Evolutionary conservation across 257 asterid species (phyloP), one percentile per base, ranked within the genome.

Genomic region (Datura wrightii): DNA sequence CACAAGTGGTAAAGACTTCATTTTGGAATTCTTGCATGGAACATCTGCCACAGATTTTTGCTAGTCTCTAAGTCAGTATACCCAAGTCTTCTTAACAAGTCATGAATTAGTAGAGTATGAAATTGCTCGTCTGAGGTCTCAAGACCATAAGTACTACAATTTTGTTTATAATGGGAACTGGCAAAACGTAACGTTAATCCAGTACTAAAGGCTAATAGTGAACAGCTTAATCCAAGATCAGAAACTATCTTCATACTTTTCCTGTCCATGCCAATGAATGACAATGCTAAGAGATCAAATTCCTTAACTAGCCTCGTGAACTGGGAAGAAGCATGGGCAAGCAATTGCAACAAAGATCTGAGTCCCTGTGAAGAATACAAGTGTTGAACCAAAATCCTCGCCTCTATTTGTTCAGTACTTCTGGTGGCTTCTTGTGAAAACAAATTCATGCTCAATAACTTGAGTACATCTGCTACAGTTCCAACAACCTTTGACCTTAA

Each of bases 191-290:
- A 89, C 53, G 91, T 88, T 82, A 90, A 92, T 83, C 93, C 96
- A 53, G 91, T 86, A 89, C 92, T 83, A 72, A 96, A 96, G 84
- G 99, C 98, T 93, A 96, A 80, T 42, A 94, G 78, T 11, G 98
- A 96, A 89, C 98, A 96, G 89, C 92, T 82, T 86, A 91, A 82
- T 44, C 98, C 95, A 83, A 94, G 91, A 15, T 89, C 87, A 7
- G 95, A 94, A 85, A 96, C 81, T 59, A 89, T 85, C 90, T 50
- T 83, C 83, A 83, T 82, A 88, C 96, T 93, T 67, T 86, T 87
- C 83, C 85, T 87, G 87, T 92, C 98, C 91, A 93, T 91, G 83
- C 91, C 95, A 79, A 85, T 72, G 86, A 89, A 91, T 85, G 97
- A 91, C 15, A 82, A 19, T 85, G 87, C 83, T 16, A 96, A 87